Evolutionary conservation across 768 basidiomycete species (phyloP), one percentile per base, ranked within the genome.

Genomic region (Hericium alpestre): DNA sequence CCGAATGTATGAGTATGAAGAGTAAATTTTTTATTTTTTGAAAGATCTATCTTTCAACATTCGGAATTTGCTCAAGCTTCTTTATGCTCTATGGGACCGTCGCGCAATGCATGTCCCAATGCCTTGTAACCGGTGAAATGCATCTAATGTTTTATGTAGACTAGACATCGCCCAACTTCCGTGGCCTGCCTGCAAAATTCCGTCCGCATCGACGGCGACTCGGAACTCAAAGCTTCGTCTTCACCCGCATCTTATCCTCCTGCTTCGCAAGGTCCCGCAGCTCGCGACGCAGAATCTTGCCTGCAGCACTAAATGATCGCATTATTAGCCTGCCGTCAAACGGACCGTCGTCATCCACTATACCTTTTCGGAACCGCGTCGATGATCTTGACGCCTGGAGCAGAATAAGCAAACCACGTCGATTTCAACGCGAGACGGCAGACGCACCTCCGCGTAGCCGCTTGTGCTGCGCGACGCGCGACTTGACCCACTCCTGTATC

Each of bases 231-330:
- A 61, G 52, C 55, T 54, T 61, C 46, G 58, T 23, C 58, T 54
- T 61, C 38, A 39, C 13, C 37, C 38, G 22, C 38, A 48, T 32
- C 20, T 11, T 18, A 4, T 53, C 58, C 56, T 90, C 87, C 49
- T 73, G 69, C 65, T 83, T 83, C 0, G 85, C 87, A 47, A 74
- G 70, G 2, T 84, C 87, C 9, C 89, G 78, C 47, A 94, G 73
- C 60, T 91, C 80, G 23, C 87, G 79, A 49, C 91, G 77, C 37
- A 94, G 69, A 64, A 95, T 95, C 71, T 95, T 94, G 3, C 93
- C 93, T 54, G 90, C 80, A 38, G 90, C 83, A 63, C 89, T 91
- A 58, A 12, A 65, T 58, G 51, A 56, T 38, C 54, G 39, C 23
- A 11, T 58, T 16, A 59, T 32, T 49, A 39, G 46, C 15, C 52